Base-by-base conservation (phyloP, 1,284 basidiomycete species). In the Erythrobasidium hasegawianum region DNA sequence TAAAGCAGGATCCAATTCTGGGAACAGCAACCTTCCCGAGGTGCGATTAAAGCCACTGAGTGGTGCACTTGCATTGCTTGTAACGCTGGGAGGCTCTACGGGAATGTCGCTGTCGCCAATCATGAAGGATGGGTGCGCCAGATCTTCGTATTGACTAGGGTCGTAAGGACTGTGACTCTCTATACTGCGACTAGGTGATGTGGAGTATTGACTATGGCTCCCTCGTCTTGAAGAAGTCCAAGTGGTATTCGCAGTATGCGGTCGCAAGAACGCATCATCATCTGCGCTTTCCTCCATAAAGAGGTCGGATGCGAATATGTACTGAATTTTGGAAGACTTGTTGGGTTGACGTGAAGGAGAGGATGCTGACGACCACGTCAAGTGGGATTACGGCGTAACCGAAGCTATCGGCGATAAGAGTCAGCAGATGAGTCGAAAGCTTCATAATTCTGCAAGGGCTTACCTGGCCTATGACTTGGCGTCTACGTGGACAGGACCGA, bases 61-160 rank as follows among this genome's bases (percentile, higher is more conserved):
- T 5, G 33, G 5, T 33, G 33, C 33, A 11, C 33, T 33, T 11
- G 4, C 33, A 33, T 33, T 33, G n/a, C n/a, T n/a, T n/a, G n/a
- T n/a, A n/a, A n/a, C n/a, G n/a, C n/a, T n/a, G n/a, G n/a, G n/a
- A n/a, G n/a, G n/a, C n/a, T n/a, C 33, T 11, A 33, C 11, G 33
- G 43, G 43, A 24, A 47, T 47, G 14, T 47, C 43, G 43, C 43
- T 47, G 43, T n/a, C 43, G 16, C 43, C 43, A 47, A 47, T 24
- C n/a, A 24, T 47, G 14, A 47, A 47, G 14, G 43, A 47, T 24
- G 43, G 43, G 16, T 47, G 16, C 5, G n/a, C 22, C n/a, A 47
- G 14, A 24, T 47, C 43, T 24, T 47, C 43, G n/a, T 18, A 18
- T n/a, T n/a, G n/a, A 33, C 11, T 33, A 5, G 33, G 33, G 11